These are phyloP conservation scores for Aureoboletus auriporus DNA, from an alignment of 768 basidiomycete species.

Conservation along the genomic window DNA sequence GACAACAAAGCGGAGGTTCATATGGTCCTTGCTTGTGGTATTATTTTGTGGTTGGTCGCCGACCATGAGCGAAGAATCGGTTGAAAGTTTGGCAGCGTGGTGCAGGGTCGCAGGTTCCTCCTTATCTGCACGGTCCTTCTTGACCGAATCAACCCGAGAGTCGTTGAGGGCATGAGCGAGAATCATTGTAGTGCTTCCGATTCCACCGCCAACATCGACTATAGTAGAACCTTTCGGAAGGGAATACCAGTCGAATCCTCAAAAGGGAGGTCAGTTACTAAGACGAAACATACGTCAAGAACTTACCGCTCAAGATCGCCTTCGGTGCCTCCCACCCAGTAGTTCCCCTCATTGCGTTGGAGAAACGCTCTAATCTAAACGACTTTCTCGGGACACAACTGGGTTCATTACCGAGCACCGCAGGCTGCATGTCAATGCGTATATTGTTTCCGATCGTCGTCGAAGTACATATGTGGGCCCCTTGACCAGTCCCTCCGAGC, in stretches of 20 bases:
- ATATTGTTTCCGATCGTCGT: neutral
- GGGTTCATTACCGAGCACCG: neutral
- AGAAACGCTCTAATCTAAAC: constrained; percentile 63
- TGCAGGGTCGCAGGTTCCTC: neutral
- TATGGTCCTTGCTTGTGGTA: constrained; percentile 6
- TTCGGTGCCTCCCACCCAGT: constrained; percentile 66
- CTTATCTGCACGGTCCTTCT: neutral
- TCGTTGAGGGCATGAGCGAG: constrained; percentile 37
- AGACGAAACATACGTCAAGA: neutral
- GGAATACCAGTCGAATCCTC: constrained; percentile 58
- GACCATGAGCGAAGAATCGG: neutral
- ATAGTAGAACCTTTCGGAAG: constrained; percentile 49
- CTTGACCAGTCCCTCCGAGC: constrained; percentile 19
- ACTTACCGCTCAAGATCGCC: constrained; percentile 50
- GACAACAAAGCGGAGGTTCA: constrained; percentile 48
- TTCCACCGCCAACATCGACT: constrained; percentile 70
- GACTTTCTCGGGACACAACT: constrained; percentile 28
- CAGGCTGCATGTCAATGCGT: neutral
- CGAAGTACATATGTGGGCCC: constrained; percentile 7
- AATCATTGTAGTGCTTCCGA: constrained; percentile 49
- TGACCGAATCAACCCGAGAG: neutral
- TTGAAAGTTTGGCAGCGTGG: neutral
- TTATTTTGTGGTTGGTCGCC: constrained; percentile 9
- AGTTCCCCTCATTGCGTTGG: constrained; percentile 72
- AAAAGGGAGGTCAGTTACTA: neutral